Base-by-base conservation (phyloP, 805 yeast genomes). In the Saturnispora silvae region DNA sequence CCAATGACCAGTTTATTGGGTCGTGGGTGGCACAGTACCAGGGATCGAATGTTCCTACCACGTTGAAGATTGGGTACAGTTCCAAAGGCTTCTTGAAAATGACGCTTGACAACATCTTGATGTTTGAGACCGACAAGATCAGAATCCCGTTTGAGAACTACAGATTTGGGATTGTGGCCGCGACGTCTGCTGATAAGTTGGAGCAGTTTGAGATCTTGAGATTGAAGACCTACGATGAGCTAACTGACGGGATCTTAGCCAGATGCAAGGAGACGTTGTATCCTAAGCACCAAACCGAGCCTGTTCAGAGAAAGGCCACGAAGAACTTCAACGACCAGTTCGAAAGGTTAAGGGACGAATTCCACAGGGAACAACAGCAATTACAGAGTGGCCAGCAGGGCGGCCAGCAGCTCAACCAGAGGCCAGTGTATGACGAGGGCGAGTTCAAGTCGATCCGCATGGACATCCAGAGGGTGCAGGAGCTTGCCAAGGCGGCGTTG, bases 91-190 rank as follows among this genome's bases (percentile, higher is more conserved):
- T 59, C 28, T 55, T 70, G 41, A 77, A 78, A 45, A 66, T 81
- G n/a, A 84, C 81, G 43, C 60, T 79, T 34, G 84, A 81, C 55
- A 81, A 81, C 53, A 73, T 69, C 46, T 63, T 81, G 40, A 76
- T 86, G 50, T 72, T 81, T 56, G 75, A 75, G 54, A 76, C 86
- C 0, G 68, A 72, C 40, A 56, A 70, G 38, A 60, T 81, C 26
- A 51, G 56, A 25, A 51, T 81, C 13, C 32, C 32, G 4, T 10
- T 29, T 13, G 19, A 18, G 6, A 14, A 29, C 14, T 29, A 16
- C 16, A 29, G 32, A 18, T 18, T 29, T 6, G 32, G 32, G 5
- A 4, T 29, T 6, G 32, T 29, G 11, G 32, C 32, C 22, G 19
- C 5, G 4, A 50, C 56, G 11, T 53, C 59, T 28, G 35, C 49